phyloP scores from a whole-genome alignment of 805 yeast species.

The Candida xiaguanensis region DNA sequence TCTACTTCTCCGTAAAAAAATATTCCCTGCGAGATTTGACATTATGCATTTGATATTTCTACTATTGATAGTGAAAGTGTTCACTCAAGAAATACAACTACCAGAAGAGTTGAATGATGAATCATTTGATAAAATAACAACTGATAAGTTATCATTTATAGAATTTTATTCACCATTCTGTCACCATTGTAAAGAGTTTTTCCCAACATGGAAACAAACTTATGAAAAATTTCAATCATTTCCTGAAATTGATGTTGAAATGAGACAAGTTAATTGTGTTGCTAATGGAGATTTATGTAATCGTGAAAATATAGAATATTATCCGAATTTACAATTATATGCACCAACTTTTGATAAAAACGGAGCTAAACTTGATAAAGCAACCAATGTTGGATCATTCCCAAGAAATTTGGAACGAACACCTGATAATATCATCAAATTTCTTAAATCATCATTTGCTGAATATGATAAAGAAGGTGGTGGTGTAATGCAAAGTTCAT shows the following conservation, averaged over 20 bases:
- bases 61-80: constrained; percentile 1
- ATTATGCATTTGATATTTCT: background rate
- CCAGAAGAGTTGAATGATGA: constrained; percentile 52
- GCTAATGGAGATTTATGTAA: constrained; percentile 83
- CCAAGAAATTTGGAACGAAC: constrained; percentile 47
- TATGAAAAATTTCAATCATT: constrained; percentile 46
- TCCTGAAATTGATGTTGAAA: constrained; percentile 41
- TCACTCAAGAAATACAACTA: constrained; percentile 13
- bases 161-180: constrained; percentile 93
- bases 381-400: constrained; percentile 36
- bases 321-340: constrained; percentile 71
- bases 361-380: constrained; percentile 24
- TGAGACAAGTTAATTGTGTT: constrained; percentile 83
- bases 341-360: constrained; percentile 45
- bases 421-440: constrained; percentile 47
- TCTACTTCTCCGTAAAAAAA: background rate
- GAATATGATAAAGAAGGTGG: constrained; percentile 38
- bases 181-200: constrained; percentile 71
- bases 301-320: constrained; percentile 57
- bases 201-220: constrained; percentile 79
- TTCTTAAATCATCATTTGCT: constrained; percentile 50
- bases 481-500: constrained; percentile 38
- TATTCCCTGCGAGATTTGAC: background rate
- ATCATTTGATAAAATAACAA: constrained; percentile 48
- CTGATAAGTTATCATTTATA: constrained; percentile 62